Percentiles rank a stretch among this genome's conserved stretches.
These are phyloP conservation scores for Ustilago bromivora DNA, from an alignment of 1,284 basidiomycete genomes.

Conservation along the genomic window DNA sequence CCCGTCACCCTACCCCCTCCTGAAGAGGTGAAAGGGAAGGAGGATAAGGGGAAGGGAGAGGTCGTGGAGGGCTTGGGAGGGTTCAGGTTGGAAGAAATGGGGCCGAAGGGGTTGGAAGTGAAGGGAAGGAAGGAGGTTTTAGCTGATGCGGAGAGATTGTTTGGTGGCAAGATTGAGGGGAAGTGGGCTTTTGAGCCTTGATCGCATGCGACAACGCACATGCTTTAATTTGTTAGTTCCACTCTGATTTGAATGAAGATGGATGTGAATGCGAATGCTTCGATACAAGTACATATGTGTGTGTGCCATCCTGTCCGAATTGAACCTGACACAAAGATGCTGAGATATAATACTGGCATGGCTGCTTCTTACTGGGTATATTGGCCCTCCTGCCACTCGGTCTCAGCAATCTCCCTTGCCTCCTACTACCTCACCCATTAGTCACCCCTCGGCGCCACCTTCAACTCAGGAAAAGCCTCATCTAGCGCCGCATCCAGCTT, in stretches of 20 bases:
- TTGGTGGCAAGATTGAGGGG: slow-evolving; percentile 34
- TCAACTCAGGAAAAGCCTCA: slow-evolving; percentile 43
- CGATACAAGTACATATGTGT: slow-evolving; percentile 5
- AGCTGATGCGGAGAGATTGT: slow-evolving; percentile 33
- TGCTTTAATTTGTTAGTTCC: neutral
- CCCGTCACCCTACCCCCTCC: slow-evolving; percentile 23
- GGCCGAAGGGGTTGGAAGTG: slow-evolving; percentile 46
- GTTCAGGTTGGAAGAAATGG: slow-evolving; percentile 52
- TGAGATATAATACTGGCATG: neutral
- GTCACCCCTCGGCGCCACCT: slow-evolving; percentile 1
- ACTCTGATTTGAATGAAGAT: neutral
- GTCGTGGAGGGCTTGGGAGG: slow-evolving; percentile 30
- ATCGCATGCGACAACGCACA: neutral
- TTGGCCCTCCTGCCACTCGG: neutral
- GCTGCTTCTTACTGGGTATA: neutral
- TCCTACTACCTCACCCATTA: neutral
- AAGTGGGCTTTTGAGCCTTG: slow-evolving; percentile 32
- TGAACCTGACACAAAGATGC: neutral
- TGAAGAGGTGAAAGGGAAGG: neutral
- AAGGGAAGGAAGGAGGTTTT: slow-evolving; percentile 49
- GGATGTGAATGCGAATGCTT: neutral
- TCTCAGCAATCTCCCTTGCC: neutral
- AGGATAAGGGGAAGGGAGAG: neutral
- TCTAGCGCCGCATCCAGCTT: slow-evolving; percentile 36
- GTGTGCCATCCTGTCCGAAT: neutral